phyloP scores from a whole-genome alignment of 345 rosid species.

The Microthlaspi erraticum region DNA sequence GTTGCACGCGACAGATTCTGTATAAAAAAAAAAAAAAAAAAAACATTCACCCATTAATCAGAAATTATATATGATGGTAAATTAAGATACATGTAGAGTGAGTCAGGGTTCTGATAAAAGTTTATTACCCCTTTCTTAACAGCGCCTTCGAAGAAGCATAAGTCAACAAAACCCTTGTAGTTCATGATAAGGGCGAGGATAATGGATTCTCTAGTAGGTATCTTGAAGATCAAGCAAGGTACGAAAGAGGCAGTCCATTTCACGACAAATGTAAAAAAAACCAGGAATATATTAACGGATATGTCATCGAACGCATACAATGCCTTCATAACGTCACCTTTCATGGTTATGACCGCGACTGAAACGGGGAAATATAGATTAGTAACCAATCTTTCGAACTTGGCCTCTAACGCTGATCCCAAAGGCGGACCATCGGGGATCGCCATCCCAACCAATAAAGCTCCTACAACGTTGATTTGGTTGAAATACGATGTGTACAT shows the following conservation, averaged over 20 bases:
- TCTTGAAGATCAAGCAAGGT: slow-evolving; percentile 42
- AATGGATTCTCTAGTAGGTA: slow-evolving; percentile 41
- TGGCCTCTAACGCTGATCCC: slow-evolving; percentile 43
- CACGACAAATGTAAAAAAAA: slow-evolving; percentile 19
- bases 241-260: slow-evolving; percentile 36
- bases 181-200: slow-evolving; percentile 42
- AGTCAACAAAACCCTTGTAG: slow-evolving; percentile 41
- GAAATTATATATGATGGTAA: neutral
- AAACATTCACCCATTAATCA: neutral
- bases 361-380: slow-evolving; percentile 39
- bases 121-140: slow-evolving; percentile 19
- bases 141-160: slow-evolving; percentile 16
- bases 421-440: slow-evolving; percentile 49
- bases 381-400: slow-evolving; percentile 36
- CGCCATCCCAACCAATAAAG: slow-evolving; percentile 42
- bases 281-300: slow-evolving; percentile 30
- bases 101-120: neutral
- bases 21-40: neutral
- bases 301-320: slow-evolving; percentile 40
- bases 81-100: neutral
- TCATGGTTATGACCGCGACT: slow-evolving; percentile 37
- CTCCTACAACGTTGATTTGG: slow-evolving; percentile 35
- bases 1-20: slow-evolving; percentile 38
- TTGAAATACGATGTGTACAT: slow-evolving; percentile 14
- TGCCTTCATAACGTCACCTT: slow-evolving; percentile 24